phyloP scores from a whole-genome alignment of 2,329 filamentous ascomycete species.

The Epichloe uncinata region DNA sequence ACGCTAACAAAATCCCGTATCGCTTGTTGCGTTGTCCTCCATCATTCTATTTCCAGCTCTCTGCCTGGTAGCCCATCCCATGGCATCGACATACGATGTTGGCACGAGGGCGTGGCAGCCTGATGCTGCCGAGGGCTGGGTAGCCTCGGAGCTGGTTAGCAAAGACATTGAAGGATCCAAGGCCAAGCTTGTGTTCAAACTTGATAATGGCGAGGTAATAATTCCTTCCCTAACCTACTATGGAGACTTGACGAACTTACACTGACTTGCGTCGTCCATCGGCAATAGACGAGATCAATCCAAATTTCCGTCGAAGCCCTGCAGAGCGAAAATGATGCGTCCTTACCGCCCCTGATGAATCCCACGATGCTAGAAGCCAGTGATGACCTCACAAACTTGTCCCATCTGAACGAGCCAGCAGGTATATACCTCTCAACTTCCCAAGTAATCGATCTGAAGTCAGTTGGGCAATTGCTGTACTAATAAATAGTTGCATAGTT shows the following conservation, averaged over 20 bases:
- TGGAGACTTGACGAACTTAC: neutral
- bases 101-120: conserved; percentile 98
- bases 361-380: conserved; percentile 96
- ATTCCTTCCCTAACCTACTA: conserved; percentile 3
- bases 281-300: conserved; percentile 57
- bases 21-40: conserved; percentile 1
- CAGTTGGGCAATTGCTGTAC: neutral
- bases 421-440: conserved; percentile 37
- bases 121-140: conserved; percentile 90
- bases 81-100: conserved; percentile 93
- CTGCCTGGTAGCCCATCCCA: conserved; percentile 25
- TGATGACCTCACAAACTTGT: conserved; percentile 93
- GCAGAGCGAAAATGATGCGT: conserved; percentile 60
- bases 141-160: conserved; percentile 85
- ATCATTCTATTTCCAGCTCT: conserved; percentile 8
- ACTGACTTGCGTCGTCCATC: neutral
- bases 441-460: neutral
- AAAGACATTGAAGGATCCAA: conserved; percentile 78
- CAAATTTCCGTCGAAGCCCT: conserved; percentile 66
- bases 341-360: conserved; percentile 91
- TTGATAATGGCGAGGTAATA: conserved; percentile 82
- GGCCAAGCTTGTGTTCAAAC: conserved; percentile 71
- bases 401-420: conserved; percentile 95
- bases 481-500: conserved; percentile 39
- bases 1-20: conserved; percentile 1